These are phyloP conservation scores for Penicillium crystallinum DNA, from an alignment of 495 filamentous ascomycete species.

Conservation along the genomic window DNA sequence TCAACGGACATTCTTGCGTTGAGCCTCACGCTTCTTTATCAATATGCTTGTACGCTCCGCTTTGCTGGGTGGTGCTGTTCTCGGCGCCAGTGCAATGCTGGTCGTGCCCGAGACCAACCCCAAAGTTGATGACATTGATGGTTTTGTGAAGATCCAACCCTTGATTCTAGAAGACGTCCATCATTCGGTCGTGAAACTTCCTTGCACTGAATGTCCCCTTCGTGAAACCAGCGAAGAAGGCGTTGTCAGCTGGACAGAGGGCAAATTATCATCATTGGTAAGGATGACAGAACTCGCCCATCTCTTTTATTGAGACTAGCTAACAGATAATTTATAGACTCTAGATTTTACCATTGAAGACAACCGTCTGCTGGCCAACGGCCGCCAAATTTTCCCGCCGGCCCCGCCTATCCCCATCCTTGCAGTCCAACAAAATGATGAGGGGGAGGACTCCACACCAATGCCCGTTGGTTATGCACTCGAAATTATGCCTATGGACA, in stretches of 20 bases:
- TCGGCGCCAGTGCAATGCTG: conserved; percentile 44
- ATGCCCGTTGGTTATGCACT: conserved; percentile 40
- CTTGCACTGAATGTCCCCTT: conserved; percentile 47
- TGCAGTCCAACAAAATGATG: conserved; percentile 32
- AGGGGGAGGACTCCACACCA: conserved; percentile 33
- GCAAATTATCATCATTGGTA: conserved; percentile 37
- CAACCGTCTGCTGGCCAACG: conserved; percentile 43
- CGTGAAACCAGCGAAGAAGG: conserved; percentile 30
- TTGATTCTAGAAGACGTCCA: conserved; percentile 26
- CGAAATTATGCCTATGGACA: conserved; percentile 33
- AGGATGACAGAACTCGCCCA: conserved; percentile 10
- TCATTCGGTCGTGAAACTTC: conserved; percentile 32
- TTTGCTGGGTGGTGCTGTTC: conserved; percentile 37
- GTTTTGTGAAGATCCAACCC: conserved; percentile 24
- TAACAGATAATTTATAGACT: conserved; percentile 18
- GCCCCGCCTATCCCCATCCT: conserved; percentile 29
- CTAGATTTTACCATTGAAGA: conserved; percentile 41
- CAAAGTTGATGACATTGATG: conserved; percentile 23
- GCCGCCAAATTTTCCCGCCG: conserved; percentile 46
- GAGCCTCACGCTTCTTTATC: not conserved
- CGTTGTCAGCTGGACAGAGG: conserved; percentile 32
- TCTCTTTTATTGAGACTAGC: not conserved
- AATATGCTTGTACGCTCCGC: conserved; percentile 42
- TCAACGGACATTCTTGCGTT: conserved; percentile 2
- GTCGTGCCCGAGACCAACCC: conserved; percentile 39